A percentile compares a stretch with the other conserved stretches of the same genome.
These are phyloP conservation scores for Candida berthetii DNA, from an alignment of 805 yeast species.

Conservation along the genomic window DNA sequence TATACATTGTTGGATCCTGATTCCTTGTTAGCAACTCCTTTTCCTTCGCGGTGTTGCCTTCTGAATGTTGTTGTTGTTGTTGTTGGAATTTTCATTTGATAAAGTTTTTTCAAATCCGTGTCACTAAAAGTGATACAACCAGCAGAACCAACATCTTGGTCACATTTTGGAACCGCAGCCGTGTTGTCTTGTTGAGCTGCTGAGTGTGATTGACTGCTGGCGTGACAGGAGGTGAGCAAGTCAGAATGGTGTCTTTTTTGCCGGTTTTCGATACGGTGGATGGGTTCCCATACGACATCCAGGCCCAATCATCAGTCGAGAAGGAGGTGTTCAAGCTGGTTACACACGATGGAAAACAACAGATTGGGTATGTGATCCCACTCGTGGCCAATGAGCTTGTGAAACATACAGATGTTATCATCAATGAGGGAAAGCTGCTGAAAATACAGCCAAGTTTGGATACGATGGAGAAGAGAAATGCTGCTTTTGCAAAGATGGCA, in stretches of 20 bases:
- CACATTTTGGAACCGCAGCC: too few relatives aligned
- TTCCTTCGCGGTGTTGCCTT: too few relatives aligned
- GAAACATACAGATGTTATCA: slow-evolving; percentile 9
- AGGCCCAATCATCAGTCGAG: background rate
- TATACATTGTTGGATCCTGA: too few relatives aligned
- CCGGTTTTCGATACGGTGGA: slow-evolving; percentile 19
- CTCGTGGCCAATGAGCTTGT: slow-evolving; percentile 6
- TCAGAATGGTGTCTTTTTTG: background rate
- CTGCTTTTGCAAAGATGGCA: slow-evolving; percentile 37
- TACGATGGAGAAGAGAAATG: slow-evolving; percentile 34
- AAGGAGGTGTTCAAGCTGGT: slow-evolving; percentile 5
- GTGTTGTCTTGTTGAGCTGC: too few relatives aligned
- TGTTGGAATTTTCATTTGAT: too few relatives aligned
- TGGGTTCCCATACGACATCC: slow-evolving; percentile 17
- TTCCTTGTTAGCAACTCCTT: too few relatives aligned
- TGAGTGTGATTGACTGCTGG: too few relatives aligned
- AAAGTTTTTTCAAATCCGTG: too few relatives aligned
- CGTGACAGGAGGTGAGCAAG: too few relatives aligned
- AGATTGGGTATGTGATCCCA: slow-evolving; percentile 9
- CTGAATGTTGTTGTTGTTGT: too few relatives aligned
- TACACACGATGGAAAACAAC: slow-evolving; percentile 11
- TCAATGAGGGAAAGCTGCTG: slow-evolving; percentile 18
- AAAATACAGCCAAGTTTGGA: slow-evolving; percentile 23
- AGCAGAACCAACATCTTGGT: too few relatives aligned
- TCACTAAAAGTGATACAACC: too few relatives aligned